A percentile compares a stretch with the other conserved stretches of the same genome.
Evolutionary conservation across 306 rosid species (phyloP).

Genomic region (Abrus pulchellus): DNA sequence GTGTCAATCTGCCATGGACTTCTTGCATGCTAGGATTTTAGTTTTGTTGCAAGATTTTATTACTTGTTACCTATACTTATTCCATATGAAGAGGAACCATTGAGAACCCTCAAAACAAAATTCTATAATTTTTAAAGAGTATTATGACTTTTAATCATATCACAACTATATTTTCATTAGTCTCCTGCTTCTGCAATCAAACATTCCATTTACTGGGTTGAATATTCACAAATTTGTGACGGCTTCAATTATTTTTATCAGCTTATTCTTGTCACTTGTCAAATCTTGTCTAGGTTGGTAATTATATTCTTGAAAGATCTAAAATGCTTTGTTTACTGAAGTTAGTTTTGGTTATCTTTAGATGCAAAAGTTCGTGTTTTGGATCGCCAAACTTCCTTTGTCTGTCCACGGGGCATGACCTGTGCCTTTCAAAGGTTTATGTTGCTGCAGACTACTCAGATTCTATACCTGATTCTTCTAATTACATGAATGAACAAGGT

Average conservation of each 20-base stretch:
- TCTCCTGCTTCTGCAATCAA: conserved; percentile 31
- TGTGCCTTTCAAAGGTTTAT: conserved; percentile 75
- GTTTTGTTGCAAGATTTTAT: conserved; percentile 23
- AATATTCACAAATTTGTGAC: conserved; percentile 5
- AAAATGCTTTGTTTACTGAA: conserved; percentile 46
- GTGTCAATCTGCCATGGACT: conserved; percentile 26
- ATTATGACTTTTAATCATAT: neutral
- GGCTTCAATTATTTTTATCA: conserved; percentile 16
- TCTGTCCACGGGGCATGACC: conserved; percentile 71
- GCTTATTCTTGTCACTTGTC: conserved; percentile 19
- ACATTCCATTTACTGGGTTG: conserved; percentile 30
- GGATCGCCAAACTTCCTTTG: conserved; percentile 71
- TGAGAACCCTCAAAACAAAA: conserved; percentile 10
- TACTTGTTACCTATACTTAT: conserved; percentile 27
- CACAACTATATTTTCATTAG: neutral
- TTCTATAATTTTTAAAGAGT: conserved; percentile 23
- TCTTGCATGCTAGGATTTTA: conserved; percentile 25
- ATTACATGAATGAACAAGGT: conserved; percentile 60
- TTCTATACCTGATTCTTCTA: conserved; percentile 86
- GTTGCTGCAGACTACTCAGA: conserved; percentile 96
- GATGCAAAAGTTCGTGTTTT: conserved; percentile 67
- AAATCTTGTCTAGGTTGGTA: conserved; percentile 13
- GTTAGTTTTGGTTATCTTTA: conserved; percentile 47
- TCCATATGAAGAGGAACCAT: conserved; percentile 10
- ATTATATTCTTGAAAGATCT: conserved; percentile 34